Conservation (phyloP, 2,329 filamentous ascomycete genomes). For the Lomentospora prolificans region DNA sequence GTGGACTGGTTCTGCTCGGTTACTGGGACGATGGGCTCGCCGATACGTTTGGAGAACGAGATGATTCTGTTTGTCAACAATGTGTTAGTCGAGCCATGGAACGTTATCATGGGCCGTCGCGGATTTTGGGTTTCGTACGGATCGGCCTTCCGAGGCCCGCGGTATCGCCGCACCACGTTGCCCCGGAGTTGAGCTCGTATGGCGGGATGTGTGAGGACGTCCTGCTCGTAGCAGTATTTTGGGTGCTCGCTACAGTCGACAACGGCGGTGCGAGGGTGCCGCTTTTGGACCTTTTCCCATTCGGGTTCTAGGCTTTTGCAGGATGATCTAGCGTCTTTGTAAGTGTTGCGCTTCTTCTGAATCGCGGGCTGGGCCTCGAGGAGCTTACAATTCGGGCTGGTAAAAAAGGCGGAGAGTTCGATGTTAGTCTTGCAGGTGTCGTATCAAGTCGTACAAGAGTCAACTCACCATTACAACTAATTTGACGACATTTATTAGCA, state of each 20-base stretch:
- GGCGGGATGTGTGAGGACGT: conserved; percentile 34
- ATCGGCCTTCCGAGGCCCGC: conserved; percentile 29
- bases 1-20: background rate
- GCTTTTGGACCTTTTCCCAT: conserved; percentile 12
- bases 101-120: background rate
- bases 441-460: no score
- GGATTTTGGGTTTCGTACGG: conserved; percentile 18
- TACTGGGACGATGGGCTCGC: background rate
- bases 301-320: conserved; percentile 12
- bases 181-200: conserved; percentile 31
- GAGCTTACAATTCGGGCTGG: conserved; percentile 12
- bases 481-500: no score
- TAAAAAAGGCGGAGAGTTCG: no score
- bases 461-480: conserved; percentile 4
- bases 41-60: conserved; percentile 19
- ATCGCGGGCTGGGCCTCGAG: background rate
- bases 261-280: background rate
- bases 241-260: conserved; percentile 29
- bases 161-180: conserved; percentile 26
- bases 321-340: conserved; percentile 7
- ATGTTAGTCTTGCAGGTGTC: background rate
- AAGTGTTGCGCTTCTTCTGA: background rate
- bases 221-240: conserved; percentile 28
- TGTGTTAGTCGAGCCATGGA: background rate
- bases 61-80: conserved; percentile 18